Percentiles rank a stretch among this genome's conserved stretches.
These are phyloP conservation scores for Talaromyces funiculosus DNA, from an alignment of 2,329 filamentous ascomycete genomes.

Conservation along the genomic window DNA sequence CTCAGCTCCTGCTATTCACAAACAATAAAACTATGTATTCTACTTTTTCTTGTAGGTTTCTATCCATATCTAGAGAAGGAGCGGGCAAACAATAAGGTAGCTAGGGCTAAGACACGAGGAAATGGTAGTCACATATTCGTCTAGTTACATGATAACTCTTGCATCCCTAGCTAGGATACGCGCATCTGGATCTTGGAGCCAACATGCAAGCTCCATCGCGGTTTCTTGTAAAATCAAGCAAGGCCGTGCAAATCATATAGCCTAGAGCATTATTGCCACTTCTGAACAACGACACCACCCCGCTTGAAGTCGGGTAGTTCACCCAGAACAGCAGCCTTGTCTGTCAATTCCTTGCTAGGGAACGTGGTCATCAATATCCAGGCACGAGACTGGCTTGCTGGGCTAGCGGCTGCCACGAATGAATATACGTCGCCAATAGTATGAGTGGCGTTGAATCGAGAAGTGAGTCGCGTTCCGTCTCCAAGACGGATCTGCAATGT, in stretches of 20 bases:
- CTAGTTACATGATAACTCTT: neutral
- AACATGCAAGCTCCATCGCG: neutral
- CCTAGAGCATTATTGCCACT: constrained; percentile 34
- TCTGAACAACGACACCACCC: constrained; percentile 48
- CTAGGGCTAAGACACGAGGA: neutral
- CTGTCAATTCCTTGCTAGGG: constrained; percentile 56
- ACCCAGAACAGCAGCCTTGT: constrained; percentile 45
- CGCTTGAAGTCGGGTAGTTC: constrained; percentile 47
- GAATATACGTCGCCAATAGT: constrained; percentile 60
- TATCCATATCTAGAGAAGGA: no score
- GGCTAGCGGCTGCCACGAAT: constrained; percentile 53
- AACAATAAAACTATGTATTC: no score
- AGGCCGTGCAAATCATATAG: neutral
- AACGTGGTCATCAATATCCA: constrained; percentile 63
- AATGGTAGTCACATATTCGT: neutral
- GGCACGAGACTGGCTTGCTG: constrained; percentile 43
- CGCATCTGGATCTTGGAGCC: neutral
- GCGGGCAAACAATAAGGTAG: neutral
- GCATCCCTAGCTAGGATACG: neutral
- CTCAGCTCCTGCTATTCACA: no score
- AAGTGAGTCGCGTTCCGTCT: constrained; percentile 56
- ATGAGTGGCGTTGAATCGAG: constrained; percentile 60
- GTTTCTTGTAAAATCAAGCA: neutral
- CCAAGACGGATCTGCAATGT: constrained; percentile 59
- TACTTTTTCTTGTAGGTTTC: no score